Conservation (phyloP, 2,329 filamentous ascomycete species). For the Ophiocordyceps australis region DNA sequence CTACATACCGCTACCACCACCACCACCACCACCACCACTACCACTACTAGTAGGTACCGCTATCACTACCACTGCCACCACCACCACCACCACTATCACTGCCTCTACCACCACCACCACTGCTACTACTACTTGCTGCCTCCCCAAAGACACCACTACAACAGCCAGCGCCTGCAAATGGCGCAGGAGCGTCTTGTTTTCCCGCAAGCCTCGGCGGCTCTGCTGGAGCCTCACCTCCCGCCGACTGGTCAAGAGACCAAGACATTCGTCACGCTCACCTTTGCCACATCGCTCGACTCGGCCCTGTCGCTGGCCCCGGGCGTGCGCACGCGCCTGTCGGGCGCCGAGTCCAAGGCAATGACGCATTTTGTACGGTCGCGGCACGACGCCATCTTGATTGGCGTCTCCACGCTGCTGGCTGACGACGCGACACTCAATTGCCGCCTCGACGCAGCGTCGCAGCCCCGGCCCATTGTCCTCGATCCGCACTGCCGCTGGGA, state of each 20-base stretch:
- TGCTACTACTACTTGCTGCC: too few species aligned
- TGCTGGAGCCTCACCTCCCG: slow-evolving; percentile 16
- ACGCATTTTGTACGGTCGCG: slow-evolving; percentile 74
- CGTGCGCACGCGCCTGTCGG: slow-evolving; percentile 67
- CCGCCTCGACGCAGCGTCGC: slow-evolving; percentile 42
- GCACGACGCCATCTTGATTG: slow-evolving; percentile 73
- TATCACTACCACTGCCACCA: too few species aligned
- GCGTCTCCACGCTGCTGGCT: slow-evolving; percentile 65
- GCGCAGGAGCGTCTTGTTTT: too few species aligned
- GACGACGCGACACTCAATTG: slow-evolving; percentile 81
- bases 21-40: too few species aligned
- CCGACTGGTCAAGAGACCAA: slow-evolving; percentile 3
- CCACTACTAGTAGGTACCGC: too few species aligned
- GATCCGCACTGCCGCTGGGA: slow-evolving; percentile 66
- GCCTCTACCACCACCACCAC: too few species aligned
- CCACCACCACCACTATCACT: too few species aligned
- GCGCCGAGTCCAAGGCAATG: slow-evolving; percentile 72
- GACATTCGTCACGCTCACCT: slow-evolving; percentile 62
- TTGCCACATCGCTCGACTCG: slow-evolving; percentile 78
- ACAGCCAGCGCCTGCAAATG: too few species aligned
- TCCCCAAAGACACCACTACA: too few species aligned
- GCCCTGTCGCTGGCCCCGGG: slow-evolving; percentile 61
- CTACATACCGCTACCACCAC: too few species aligned
- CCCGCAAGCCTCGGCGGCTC: slow-evolving; percentile 10
- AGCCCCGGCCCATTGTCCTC: slow-evolving; percentile 68